These are phyloP conservation scores for Coemansia sp. DNA, from an alignment of 192 early-diverging fungal genomes.

Conservation along the genomic window DNA sequence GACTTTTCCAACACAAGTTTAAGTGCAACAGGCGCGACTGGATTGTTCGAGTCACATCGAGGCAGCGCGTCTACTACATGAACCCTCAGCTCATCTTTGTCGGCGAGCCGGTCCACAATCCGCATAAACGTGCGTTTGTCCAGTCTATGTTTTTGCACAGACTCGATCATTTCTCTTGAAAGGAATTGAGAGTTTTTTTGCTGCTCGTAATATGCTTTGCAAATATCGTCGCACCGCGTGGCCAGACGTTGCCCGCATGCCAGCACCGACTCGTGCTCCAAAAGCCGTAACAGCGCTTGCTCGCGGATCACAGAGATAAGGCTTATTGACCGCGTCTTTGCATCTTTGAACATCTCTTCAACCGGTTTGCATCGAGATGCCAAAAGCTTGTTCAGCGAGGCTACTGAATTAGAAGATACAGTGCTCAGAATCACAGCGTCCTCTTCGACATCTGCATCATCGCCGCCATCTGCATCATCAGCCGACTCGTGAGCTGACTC, in stretches of 20 bases:
- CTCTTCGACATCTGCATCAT: not conserved
- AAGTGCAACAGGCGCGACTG: not conserved
- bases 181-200: conserved; percentile 6
- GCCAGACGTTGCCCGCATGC: not conserved
- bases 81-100: not conserved
- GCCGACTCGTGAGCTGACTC: not conserved
- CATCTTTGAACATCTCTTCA: conserved; percentile 16
- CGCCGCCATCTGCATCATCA: not conserved
- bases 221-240: not conserved
- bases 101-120: conserved; percentile 13
- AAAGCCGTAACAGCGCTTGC: conserved; percentile 18
- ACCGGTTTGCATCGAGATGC: conserved; percentile 6
- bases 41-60: not conserved
- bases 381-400: not conserved
- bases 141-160: conserved; percentile 8
- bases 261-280: conserved; percentile 25
- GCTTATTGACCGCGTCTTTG: conserved; percentile 9
- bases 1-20: conserved; percentile 19
- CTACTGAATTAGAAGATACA: not conserved
- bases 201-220: conserved; percentile 8
- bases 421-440: not conserved
- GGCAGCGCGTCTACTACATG: not conserved
- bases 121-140: conserved; percentile 42
- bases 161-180: conserved; percentile 3
- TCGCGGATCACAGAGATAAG: conserved; percentile 30